Base-by-base conservation (phyloP, 805 yeast species). In the Sporopachydermia quercuum region DNA sequence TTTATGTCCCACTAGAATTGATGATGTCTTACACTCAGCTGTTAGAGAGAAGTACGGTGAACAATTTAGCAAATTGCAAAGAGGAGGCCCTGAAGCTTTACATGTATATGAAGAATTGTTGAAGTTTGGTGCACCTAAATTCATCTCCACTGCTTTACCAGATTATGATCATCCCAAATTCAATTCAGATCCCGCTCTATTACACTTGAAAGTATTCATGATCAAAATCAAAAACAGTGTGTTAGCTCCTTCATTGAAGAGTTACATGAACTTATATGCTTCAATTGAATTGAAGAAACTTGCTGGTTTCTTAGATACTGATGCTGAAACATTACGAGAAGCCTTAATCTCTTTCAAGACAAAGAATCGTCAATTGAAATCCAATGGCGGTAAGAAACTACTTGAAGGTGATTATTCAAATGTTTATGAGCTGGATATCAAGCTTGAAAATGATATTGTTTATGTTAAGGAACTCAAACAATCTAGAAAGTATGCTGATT, bases 1-100 rank as follows among this genome's bases (percentile, higher is more conserved):
- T 15, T 53, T 68, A 33, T 58, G 62, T 38, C 72, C 74, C 39
- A 63, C 68, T 8, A 60, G 68, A 47, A 46, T 68, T 16, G 73
- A 68, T 45, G 73, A 67, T 40, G 54, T 54, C 34, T 52, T 68
- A 45, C 66, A 61, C 46, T 53, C 54, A 30, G 61, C 63, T n/a
- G 54, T 68, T 40, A 62, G 61, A 39, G 73, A 68, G 41, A 66
- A 63, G 49, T 63, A 65, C 49, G 64, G 66, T 39, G 72, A 68
- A 36, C 70, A 68, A 47, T 53, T 63, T 41, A 42, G 52, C 35
- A 62, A 59, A 46, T 55, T 67, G 54, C 53, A 53, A 41, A 60
- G 69, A 44, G 66, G 66, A 39, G 65, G 65, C 36, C 64, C 62
- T 42, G 65, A 61, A 38, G 51, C 65, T 5, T 47, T 64, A 39